Evolutionary conservation across 2,329 filamentous ascomycete species (phyloP).

Genomic region (Pseudocercospora fuligena): DNA sequence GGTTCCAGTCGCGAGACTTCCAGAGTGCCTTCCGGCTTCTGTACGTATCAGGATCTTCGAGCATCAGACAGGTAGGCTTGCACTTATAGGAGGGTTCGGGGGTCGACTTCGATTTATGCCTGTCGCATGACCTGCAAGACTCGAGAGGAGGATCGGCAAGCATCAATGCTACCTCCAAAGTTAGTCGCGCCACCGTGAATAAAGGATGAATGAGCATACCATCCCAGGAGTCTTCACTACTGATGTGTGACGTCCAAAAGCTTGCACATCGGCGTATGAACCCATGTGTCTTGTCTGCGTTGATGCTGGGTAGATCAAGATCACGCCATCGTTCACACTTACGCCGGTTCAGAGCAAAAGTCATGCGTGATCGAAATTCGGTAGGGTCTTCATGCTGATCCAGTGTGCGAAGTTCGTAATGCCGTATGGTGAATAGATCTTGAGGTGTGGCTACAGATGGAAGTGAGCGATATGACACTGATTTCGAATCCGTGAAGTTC

Average conservation of each 20-base stretch:
- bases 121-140: slow-evolving; percentile 18
- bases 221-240: slow-evolving; percentile 13
- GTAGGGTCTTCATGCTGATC: slow-evolving; percentile 18
- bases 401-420: slow-evolving; percentile 31
- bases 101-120: background rate
- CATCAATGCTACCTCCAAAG: slow-evolving; percentile 16
- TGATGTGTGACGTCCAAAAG: slow-evolving; percentile 29
- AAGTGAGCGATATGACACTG: slow-evolving; percentile 28
- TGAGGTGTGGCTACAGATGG: slow-evolving; percentile 28
- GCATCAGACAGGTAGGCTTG: slow-evolving; percentile 16
- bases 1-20: slow-evolving; percentile 16
- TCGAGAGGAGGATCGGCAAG: slow-evolving; percentile 27
- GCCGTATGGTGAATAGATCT: slow-evolving; percentile 30
- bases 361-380: background rate
- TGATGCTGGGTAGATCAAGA: slow-evolving; percentile 24
- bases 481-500: slow-evolving; percentile 33
- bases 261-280: slow-evolving; percentile 31
- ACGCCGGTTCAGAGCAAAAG: slow-evolving; percentile 5
- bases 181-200: background rate
- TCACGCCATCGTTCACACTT: slow-evolving; percentile 31
- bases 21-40: slow-evolving; percentile 17
- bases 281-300: slow-evolving; percentile 24
- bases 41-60: slow-evolving; percentile 21
- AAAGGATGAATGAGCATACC: background rate
- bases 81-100: background rate